These are phyloP conservation scores for Clarireedia paspali DNA, from an alignment of 2,329 filamentous ascomycete species.

Conservation along the genomic window DNA sequence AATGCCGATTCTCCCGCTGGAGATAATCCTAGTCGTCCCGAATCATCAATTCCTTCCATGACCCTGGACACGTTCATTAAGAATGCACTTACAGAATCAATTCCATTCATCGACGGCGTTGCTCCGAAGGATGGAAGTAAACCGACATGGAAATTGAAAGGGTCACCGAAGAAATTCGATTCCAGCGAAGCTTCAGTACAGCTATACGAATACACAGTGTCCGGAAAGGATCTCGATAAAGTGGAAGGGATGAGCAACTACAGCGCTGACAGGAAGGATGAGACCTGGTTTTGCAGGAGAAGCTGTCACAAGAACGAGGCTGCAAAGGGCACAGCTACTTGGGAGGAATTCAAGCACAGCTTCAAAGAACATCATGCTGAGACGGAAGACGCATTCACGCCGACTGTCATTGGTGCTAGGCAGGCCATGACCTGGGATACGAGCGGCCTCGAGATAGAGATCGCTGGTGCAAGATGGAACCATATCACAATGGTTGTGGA, in stretches of 20 bases:
- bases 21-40: constrained; percentile 12
- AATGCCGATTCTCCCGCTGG: constrained; percentile 8
- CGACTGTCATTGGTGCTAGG: constrained; percentile 40
- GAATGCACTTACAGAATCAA: constrained; percentile 48
- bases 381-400: constrained; percentile 52
- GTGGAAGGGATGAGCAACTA: constrained; percentile 27
- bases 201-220: constrained; percentile 44
- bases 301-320: constrained; percentile 51
- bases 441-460: constrained; percentile 32
- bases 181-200: constrained; percentile 45
- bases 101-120: constrained; percentile 49
- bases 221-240: constrained; percentile 35
- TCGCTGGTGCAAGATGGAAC: constrained; percentile 36
- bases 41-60: constrained; percentile 10
- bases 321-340: constrained; percentile 47
- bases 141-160: constrained; percentile 44
- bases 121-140: constrained; percentile 34
- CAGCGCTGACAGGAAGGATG: constrained; percentile 31
- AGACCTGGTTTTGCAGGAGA: constrained; percentile 57
- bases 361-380: constrained; percentile 51
- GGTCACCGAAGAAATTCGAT: constrained; percentile 37
- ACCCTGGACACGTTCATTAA: constrained; percentile 42
- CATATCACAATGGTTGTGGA: constrained; percentile 44
- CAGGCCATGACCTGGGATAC: constrained; percentile 40
- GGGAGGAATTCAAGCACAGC: constrained; percentile 53